Evolutionary conservation across 768 basidiomycete species (phyloP).

Genomic region (Boletus huronensis): DNA sequence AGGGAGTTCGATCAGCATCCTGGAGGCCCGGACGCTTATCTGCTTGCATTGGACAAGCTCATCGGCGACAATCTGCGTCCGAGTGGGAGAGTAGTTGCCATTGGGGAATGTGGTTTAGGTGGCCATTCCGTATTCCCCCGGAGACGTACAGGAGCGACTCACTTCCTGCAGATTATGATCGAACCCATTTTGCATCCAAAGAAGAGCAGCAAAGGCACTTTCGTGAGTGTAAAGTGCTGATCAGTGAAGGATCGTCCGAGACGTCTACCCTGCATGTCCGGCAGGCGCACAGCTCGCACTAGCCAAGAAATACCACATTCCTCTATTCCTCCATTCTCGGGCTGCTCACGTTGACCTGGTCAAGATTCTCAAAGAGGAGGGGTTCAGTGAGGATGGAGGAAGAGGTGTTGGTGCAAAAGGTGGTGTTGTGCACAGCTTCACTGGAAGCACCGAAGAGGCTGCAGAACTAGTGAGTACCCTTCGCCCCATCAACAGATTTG

Average conservation of each 20-base stretch:
- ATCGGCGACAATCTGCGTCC: constrained; percentile 48
- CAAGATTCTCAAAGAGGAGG: constrained; percentile 58
- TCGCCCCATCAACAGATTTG: neutral
- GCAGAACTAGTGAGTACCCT: constrained; percentile 54
- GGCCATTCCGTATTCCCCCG: neutral
- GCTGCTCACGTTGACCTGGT: constrained; percentile 73
- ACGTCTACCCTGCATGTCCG: neutral
- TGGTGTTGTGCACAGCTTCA: constrained; percentile 84
- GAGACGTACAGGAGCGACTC: neutral
- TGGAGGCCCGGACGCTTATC: constrained; percentile 58
- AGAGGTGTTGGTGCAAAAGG: constrained; percentile 53
- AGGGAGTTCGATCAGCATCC: constrained; percentile 58
- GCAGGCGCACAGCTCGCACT: constrained; percentile 55
- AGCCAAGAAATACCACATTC: constrained; percentile 68
- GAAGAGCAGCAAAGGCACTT: constrained; percentile 64
- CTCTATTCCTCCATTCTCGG: constrained; percentile 78
- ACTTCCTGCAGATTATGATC: constrained; percentile 61
- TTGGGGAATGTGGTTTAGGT: constrained; percentile 84
- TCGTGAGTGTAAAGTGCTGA: constrained; percentile 37
- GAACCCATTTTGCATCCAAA: constrained; percentile 58
- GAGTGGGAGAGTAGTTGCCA: constrained; percentile 58
- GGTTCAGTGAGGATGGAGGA: constrained; percentile 58
- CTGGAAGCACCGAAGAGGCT: constrained; percentile 61
- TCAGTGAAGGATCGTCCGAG: neutral
- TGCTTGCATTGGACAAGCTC: constrained; percentile 54